Evolutionary conservation across 352 stramenopile genomes (phyloP).

Genomic region (Globisporangium takayamanum): DNA sequence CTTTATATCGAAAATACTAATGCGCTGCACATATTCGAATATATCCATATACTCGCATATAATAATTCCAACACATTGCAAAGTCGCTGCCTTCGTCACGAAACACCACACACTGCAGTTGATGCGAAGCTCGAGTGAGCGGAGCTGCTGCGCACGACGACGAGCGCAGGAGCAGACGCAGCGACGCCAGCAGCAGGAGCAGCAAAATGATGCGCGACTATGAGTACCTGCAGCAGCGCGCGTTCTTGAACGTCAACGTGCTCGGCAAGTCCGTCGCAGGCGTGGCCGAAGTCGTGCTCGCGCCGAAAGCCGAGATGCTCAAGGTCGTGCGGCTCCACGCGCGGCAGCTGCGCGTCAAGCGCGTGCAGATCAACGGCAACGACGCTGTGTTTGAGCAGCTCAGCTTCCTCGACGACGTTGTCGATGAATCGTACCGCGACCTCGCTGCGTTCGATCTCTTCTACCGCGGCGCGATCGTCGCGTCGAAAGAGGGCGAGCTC

Average conservation of each 20-base stretch:
- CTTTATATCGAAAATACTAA: neutral
- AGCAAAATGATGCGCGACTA: conserved; percentile 75
- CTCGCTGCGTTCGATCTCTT: conserved; percentile 79
- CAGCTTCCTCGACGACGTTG: conserved; percentile 68
- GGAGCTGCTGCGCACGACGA: no score
- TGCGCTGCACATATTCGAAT: neutral
- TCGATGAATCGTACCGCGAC: conserved; percentile 77
- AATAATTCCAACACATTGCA: neutral
- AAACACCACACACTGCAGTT: neutral
- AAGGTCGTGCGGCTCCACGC: conserved; percentile 66
- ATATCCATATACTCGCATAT: neutral
- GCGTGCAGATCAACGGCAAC: conserved; percentile 51
- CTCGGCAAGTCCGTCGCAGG: conserved; percentile 49
- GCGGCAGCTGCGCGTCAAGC: conserved; percentile 56
- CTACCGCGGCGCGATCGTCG: conserved; percentile 79
- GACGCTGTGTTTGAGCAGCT: conserved; percentile 69
- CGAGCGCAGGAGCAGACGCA: no score
- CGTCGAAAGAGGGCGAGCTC: conserved; percentile 77
- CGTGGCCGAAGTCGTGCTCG: conserved; percentile 68
- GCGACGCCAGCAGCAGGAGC: no score
- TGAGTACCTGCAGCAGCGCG: conserved; percentile 81
- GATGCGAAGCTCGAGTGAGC: no score
- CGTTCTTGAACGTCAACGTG: conserved; percentile 71
- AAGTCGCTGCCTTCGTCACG: neutral
- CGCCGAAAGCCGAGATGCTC: conserved; percentile 44